These are phyloP conservation scores for Linnemannia hyalina DNA, from an alignment of 192 early-diverging fungal genomes.

Conservation along the genomic window DNA sequence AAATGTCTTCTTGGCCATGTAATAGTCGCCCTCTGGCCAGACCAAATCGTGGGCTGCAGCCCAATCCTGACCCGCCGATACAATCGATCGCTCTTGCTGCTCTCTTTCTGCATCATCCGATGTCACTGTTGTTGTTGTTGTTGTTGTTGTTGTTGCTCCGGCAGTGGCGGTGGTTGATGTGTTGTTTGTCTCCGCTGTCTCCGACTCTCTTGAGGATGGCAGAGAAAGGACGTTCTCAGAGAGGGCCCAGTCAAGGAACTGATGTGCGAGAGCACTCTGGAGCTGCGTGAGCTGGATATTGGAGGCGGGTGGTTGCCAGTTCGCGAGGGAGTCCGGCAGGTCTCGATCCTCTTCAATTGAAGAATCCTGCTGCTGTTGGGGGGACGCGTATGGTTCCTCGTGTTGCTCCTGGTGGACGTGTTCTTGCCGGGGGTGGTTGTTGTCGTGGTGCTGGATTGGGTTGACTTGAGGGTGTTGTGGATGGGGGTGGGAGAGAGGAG, in stretches of 20 bases:
- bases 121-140: not conserved
- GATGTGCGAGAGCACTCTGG: conserved; percentile 35
- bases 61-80: conserved; percentile 27
- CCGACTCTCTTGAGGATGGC: not conserved
- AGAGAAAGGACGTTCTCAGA: conserved; percentile 7
- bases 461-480: not conserved
- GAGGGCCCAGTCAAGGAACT: conserved; percentile 35
- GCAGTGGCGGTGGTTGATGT: not conserved
- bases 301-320: conserved; percentile 31
- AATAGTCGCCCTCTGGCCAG: conserved; percentile 51
- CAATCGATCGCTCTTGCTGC: conserved; percentile 14
- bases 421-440: not conserved
- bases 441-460: not conserved
- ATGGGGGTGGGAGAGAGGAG: not conserved
- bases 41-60: conserved; percentile 32
- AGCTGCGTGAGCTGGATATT: conserved; percentile 42
- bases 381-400: not conserved
- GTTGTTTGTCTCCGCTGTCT: not conserved
- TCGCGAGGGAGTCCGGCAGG: not conserved
- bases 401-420: not conserved
- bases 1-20: conserved; percentile 50
- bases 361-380: not conserved
- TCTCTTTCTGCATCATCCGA: not conserved
- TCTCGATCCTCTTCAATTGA: not conserved
- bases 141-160: not conserved